Evolutionary conservation across 768 basidiomycete species (phyloP), one percentile per base, ranked within the genome.

Genomic region (Pholiota molesta): DNA sequence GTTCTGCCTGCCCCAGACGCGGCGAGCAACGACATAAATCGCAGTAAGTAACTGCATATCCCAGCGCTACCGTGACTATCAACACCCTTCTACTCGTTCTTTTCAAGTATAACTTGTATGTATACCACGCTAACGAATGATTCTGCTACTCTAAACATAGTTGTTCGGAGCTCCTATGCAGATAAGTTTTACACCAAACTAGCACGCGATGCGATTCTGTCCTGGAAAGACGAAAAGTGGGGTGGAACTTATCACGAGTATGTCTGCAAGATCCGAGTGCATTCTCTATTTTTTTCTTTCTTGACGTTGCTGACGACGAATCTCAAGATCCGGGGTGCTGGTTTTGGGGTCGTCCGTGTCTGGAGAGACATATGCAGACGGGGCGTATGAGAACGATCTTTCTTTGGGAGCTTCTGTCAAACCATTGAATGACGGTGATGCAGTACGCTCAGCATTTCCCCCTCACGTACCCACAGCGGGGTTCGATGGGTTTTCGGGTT

Each of bases 171-270:
- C 35, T 87, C 88, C 5, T 94, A 94, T 67, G 71, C 80, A 5
- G 90, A 94, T 68, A 59, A 71, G 0, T 89, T 89, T 69, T 92
- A 95, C 66, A 72, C 91, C 14, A 73, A 78, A 40, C 78, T 97
- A 3, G 90, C 90, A 3, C 82, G 86, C 47, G 89, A 94, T 52
- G 93, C 95, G 9, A 91, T 97, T 56, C 67, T 73, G 4, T 75
- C 80, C 10, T 97, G 95, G 95, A 91, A 85, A 68, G 77, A 83
- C n/a, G 77, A 79, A 44, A 77, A 77, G 69, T 93, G 90, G 89
- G 79, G 79, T n/a, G 84, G 86, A 58, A 82, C 83, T 52, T 97
- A 95, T 74, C 91, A 92, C 67, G 91, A 94, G 94, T 95, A 70
- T 62, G 88, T 78, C 49, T 49, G 33, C 49, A 62, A 68, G 69